Evolutionary conservation across 2,329 filamentous ascomycete species (phyloP), one percentile per base, ranked within the genome.

Genomic region (Aspergillus pseudoviridinutans): DNA sequence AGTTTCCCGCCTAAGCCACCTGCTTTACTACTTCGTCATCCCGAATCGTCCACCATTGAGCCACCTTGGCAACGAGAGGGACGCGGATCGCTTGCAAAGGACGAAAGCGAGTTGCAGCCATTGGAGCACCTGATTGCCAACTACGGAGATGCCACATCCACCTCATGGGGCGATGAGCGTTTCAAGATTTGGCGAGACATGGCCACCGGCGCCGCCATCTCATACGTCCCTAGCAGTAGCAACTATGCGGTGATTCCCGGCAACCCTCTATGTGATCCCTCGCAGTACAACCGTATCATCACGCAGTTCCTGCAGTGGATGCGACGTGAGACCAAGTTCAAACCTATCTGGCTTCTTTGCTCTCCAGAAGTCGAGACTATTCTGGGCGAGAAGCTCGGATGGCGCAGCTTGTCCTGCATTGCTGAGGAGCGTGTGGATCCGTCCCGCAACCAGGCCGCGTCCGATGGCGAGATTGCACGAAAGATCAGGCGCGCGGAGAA

Each of bases 111-210:
- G 51, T 79, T 89, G 54, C 92, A 92, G 53, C 82, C 90, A 0
- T 72, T 97, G 4, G 90, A 92, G 71, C 89, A 96, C 70, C 86
- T 97, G 46, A 92, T 97, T 72, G 91, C 91, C 69, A 97, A 97
- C 74, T 97, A 97, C 66, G 92, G 92, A 61, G 92, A 97, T 74
- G 91, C 92, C 1, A 92, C 91, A 51, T 95, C 96, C 69, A 97
- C 92, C 0, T 94, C 91, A 0, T 97, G 92, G 91, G 84, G 94
- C 7, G 92, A 97, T 71, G 89, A 92, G 6, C 87, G 91, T 6
- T 96, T 92, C 72, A 83, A 90, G 68, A 87, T 96, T 57, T 97
- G 91, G 91, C 87, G 92, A 29, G 91, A 96, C 69, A 77, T 83
- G 24, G 73, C 78, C 35, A 93, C 89, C 2, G 92, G 92, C 51